phyloP scores from a whole-genome alignment of 345 rosid species.

The Salix brachista region DNA sequence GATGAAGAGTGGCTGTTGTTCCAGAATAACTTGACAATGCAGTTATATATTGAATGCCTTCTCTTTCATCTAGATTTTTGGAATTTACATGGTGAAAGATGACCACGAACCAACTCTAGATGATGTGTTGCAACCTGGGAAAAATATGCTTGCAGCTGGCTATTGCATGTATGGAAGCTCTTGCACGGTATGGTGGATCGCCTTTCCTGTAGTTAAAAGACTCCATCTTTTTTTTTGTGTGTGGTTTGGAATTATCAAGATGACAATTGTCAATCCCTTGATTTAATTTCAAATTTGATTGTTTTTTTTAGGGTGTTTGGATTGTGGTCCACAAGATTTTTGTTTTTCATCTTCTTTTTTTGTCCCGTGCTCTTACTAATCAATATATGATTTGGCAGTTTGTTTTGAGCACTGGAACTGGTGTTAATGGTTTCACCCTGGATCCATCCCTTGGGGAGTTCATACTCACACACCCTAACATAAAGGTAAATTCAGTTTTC shows the following conservation, averaged over 20 bases:
- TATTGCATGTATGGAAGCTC: constrained; percentile 99
- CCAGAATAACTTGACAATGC: constrained; percentile 20
- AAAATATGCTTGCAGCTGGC: constrained; percentile 90
- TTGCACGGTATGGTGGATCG: constrained; percentile 63
- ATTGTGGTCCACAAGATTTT: background rate
- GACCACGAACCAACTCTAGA: constrained; percentile 61
- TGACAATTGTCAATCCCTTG: background rate
- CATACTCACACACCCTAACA: constrained; percentile 90
- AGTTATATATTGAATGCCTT: constrained; percentile 25
- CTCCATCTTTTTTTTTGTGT: background rate
- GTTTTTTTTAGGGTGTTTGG: background rate
- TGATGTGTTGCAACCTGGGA: constrained; percentile 90
- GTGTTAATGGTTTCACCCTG: constrained; percentile 92
- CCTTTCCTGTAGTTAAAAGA: background rate
- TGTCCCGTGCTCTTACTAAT: background rate
- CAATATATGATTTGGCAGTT: constrained; percentile 45
- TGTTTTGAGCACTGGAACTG: constrained; percentile 83
- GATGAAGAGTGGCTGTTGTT: constrained; percentile 4
- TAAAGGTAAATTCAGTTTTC: constrained; percentile 52
- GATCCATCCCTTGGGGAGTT: constrained; percentile 99
- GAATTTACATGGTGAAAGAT: constrained; percentile 74
- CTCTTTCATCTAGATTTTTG: constrained; percentile 69
- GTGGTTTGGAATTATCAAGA: background rate
- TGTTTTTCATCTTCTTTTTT: no score
- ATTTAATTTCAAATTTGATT: background rate